Percentiles rank a stretch among this genome's conserved stretches.
phyloP scores from a whole-genome alignment of 148 eudicot species.

The Spergularia marina region DNA sequence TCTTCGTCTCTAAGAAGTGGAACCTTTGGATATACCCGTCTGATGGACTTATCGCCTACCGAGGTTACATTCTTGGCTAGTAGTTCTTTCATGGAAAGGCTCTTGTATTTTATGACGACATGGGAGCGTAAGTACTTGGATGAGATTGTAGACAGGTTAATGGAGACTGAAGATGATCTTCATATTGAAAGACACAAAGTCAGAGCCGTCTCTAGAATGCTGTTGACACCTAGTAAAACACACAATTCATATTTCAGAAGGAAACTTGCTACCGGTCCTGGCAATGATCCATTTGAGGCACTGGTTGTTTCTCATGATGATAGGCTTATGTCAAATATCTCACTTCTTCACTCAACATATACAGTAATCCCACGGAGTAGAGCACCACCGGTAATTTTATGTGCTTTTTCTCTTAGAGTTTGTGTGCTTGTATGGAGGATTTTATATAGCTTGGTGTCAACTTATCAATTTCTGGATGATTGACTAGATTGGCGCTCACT shows the following conservation, averaged over 20 bases:
- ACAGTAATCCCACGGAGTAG: slow-evolving; percentile 79
- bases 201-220: slow-evolving; percentile 84
- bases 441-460: slow-evolving; percentile 7
- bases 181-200: slow-evolving; percentile 65
- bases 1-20: slow-evolving; percentile 43
- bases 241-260: slow-evolving; percentile 39
- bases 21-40: slow-evolving; percentile 74
- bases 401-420: slow-evolving; percentile 3
- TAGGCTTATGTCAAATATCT: slow-evolving; percentile 63
- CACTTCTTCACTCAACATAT: slow-evolving; percentile 75
- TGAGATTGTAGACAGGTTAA: slow-evolving; percentile 46
- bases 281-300: slow-evolving; percentile 73
- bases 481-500: slow-evolving; percentile 63
- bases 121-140: slow-evolving; percentile 50
- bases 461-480: slow-evolving; percentile 14
- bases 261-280: slow-evolving; percentile 64
- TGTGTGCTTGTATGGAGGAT: background rate
- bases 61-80: slow-evolving; percentile 72
- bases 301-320: slow-evolving; percentile 74
- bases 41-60: slow-evolving; percentile 77
- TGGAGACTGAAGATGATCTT: slow-evolving; percentile 52
- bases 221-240: slow-evolving; percentile 71
- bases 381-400: slow-evolving; percentile 79
- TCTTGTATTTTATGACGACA: slow-evolving; percentile 64
- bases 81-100: slow-evolving; percentile 71